A percentile compares a stretch with the other conserved stretches of the same genome.
Evolutionary conservation across 75 land plant species (phyloP).

Genomic region (Cunninghamia lanceolata): DNA sequence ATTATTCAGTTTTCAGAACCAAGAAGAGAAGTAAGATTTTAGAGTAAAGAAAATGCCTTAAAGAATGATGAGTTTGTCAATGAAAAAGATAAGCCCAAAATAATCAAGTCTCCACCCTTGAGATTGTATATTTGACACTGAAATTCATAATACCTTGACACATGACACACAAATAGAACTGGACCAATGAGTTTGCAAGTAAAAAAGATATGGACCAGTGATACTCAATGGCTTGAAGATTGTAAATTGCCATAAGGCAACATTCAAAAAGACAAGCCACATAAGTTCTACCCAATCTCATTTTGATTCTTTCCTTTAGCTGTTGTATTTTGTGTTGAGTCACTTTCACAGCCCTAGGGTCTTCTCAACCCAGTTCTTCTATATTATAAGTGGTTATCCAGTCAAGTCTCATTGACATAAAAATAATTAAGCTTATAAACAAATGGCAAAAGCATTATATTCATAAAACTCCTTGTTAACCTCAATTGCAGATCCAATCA

Average conservation of each 20-base stretch:
- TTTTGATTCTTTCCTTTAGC: too few species aligned
- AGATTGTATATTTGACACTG: background rate
- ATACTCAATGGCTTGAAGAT: background rate
- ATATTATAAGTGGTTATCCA: too few species aligned
- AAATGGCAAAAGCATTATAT: background rate
- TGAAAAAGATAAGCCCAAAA: background rate
- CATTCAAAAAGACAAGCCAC: background rate
- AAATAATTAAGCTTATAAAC: background rate
- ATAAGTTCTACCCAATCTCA: too few species aligned
- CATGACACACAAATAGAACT: background rate
- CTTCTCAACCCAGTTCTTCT: too few species aligned
- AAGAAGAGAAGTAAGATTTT: background rate
- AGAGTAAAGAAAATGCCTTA: background rate
- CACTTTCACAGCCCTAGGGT: too few species aligned
- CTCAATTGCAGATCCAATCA: constrained; percentile 96
- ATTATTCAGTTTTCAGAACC: background rate
- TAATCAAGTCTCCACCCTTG: background rate
- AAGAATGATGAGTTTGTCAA: background rate
- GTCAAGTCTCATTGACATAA: background rate
- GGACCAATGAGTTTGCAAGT: background rate
- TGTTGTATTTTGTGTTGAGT: too few species aligned
- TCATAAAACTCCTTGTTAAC: constrained; percentile 24
- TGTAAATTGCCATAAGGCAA: background rate
- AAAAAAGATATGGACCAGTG: background rate
- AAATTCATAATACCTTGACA: background rate